Percentiles rank a stretch among this genome's conserved stretches.
Conservation (phyloP, 169 alveolate genomes). For the Eimeria nieschulzi region DNA sequence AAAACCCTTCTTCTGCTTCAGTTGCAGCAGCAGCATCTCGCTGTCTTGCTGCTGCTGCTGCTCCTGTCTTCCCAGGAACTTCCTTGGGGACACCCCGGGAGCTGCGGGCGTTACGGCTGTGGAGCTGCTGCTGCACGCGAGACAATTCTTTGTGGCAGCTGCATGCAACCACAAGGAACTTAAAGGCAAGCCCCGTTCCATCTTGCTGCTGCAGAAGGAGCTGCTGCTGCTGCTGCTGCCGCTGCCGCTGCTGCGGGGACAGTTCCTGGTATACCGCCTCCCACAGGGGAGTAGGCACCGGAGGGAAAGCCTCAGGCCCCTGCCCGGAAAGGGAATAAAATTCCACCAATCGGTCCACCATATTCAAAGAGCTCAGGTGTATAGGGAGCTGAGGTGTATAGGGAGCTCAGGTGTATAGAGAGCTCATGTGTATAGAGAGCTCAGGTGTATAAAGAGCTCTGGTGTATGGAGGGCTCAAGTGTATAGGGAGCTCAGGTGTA, state of each 20-base stretch:
- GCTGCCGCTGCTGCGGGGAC: not conserved
- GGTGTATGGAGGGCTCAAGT: too few species aligned
- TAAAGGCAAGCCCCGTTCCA: not conserved
- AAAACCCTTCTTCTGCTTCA: not conserved
- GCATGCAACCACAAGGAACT: not conserved
- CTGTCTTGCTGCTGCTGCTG: conserved; percentile 15
- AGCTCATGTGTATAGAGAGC: too few species aligned
- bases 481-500: too few species aligned
- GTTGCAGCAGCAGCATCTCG: conserved; percentile 14
- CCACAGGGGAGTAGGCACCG: not conserved
- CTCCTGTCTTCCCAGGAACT: not conserved
- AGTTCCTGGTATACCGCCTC: not conserved
- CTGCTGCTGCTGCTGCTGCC: conserved; percentile 31
- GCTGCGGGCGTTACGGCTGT: not conserved
- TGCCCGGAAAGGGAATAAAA: not conserved
- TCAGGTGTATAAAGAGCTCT: too few species aligned
- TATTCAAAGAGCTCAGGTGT: not conserved
- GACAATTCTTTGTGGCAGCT: not conserved
- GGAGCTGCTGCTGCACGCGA: conserved; percentile 6
- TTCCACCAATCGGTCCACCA: not conserved
- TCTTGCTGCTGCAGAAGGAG: not conserved
- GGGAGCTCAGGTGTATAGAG: too few species aligned
- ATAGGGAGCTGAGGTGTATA: too few species aligned
- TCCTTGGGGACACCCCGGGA: not conserved
- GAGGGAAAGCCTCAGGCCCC: not conserved